Evolutionary conservation across 2,329 filamentous ascomycete genomes (phyloP).

Genomic region (Fusarium sp.): DNA sequence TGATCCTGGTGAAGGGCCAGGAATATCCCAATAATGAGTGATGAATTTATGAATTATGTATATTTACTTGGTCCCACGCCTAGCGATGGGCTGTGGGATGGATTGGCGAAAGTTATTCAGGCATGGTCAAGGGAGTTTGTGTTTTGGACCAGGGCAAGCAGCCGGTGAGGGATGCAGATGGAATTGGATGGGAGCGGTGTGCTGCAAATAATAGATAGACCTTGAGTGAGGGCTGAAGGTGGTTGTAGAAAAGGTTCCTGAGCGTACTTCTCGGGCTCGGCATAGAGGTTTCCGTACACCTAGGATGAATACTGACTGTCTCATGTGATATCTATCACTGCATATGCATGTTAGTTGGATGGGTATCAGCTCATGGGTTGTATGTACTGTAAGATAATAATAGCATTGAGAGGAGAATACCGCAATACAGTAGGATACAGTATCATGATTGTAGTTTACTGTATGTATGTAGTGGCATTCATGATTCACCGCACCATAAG

Average conservation of each 20-base stretch:
- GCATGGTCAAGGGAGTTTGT: constrained; percentile 25
- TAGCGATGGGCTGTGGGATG: constrained; percentile 19
- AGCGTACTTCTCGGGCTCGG: constrained; percentile 5
- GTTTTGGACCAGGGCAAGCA: constrained; percentile 17
- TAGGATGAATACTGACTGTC: neutral
- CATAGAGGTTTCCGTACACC: neutral
- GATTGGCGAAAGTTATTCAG: constrained; percentile 15
- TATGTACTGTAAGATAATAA: constrained; percentile 17
- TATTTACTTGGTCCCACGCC: constrained; percentile 23
- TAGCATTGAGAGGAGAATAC: constrained; percentile 1
- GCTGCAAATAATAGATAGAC: constrained; percentile 18
- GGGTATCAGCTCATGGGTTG: constrained; percentile 12
- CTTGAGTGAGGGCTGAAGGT: constrained; percentile 4
- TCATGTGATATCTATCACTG: constrained; percentile 11
- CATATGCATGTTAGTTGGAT: constrained; percentile 1
- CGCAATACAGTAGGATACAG: neutral
- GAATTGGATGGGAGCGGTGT: constrained; percentile 22
- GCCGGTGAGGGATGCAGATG: neutral
- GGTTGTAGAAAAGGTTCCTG: constrained; percentile 12
- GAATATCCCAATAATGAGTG: constrained; percentile 58
- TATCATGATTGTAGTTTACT: constrained; percentile 2
- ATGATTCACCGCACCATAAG: constrained; percentile 29
- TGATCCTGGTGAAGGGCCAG: constrained; percentile 71
- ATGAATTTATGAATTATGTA: constrained; percentile 45
- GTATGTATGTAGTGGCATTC: neutral